Conservation (phyloP, 1,284 basidiomycete species). For the Leccinum solheimii region DNA sequence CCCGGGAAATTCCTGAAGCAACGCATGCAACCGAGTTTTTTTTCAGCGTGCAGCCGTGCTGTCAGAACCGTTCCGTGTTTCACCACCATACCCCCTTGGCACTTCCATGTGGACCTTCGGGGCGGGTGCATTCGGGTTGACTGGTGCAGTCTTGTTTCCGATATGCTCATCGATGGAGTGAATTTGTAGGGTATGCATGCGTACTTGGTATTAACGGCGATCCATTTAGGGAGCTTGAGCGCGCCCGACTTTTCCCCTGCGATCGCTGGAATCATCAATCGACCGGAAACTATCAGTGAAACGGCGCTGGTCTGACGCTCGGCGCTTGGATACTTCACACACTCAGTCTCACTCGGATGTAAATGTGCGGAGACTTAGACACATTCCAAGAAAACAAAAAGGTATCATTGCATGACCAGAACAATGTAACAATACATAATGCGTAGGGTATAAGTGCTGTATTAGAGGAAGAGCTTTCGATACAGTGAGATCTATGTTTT, state of each 20-base stretch:
- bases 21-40: slow-evolving; percentile 5
- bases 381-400: slow-evolving; percentile 12
- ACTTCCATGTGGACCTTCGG: slow-evolving; percentile 4
- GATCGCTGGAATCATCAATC: not conserved
- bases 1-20: not conserved
- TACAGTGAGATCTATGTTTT: slow-evolving; percentile 25
- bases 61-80: not conserved
- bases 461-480: slow-evolving; percentile 19
- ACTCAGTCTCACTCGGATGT: not conserved
- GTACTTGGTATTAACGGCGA: not conserved
- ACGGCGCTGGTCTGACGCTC: not conserved
- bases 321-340: not conserved
- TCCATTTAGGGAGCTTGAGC: not conserved
- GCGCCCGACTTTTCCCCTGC: not conserved
- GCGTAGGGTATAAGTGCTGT: slow-evolving; percentile 24
- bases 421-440: slow-evolving; percentile 23
- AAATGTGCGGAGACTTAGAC: not conserved
- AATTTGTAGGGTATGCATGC: not conserved
- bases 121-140: not conserved
- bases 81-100: not conserved
- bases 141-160: not conserved
- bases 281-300: slow-evolving; percentile 1
- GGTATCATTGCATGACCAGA: slow-evolving; percentile 2
- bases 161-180: slow-evolving; percentile 8
- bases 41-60: not conserved